Base-by-base conservation (phyloP, 352 stramenopile genomes). In the Phytophthora litchii region DNA sequence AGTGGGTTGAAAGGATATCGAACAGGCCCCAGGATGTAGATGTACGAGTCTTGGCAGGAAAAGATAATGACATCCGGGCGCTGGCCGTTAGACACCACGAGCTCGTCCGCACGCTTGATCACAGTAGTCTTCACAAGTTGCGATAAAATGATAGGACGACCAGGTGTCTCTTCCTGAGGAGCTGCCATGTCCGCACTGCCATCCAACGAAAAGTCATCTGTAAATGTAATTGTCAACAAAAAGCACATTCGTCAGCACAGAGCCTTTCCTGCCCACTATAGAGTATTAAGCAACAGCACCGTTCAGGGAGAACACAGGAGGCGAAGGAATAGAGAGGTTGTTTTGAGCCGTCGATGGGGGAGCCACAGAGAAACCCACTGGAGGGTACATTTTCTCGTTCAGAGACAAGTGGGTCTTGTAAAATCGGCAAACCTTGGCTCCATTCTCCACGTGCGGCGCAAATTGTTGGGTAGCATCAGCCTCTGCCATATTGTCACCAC, bases 21-120 rank as follows among this genome's bases (percentile, higher is more conserved):
- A 78, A 98, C 91, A 34, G 91, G 88, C 52, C 95, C 91, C 27
- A 99, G 79, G 13, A 98, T 78, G 78, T 98, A 99, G 67, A 99
- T 93, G 69, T 95, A 95, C 37, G 90, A 83, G 70, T 98, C 92
- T 41, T 94, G 89, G 69, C 95, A 99, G 50, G 92, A 93, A 38
- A 96, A 92, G 17, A 98, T 90, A 64, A 86, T 67, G 41, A 92
- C 44, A 54, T 94, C 85, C 16, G 76, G 82, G 37, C 68, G 64
- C 43, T 82, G 70, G 16, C 52, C 60, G 17, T 64, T 62, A 49
- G 41, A 57, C 56, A 50, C 64, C 4, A 65, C 58, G 21, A 92
- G 79, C 46, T 92, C 79, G 40, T 91, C 79, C 0, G 78, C 64
- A 7, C 74, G 83, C 60, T 92, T 92, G 68, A 94, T 87, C 47